Evolutionary conservation across 148 eudicot genomes (phyloP).

Genomic region (Limonium bicolor): DNA sequence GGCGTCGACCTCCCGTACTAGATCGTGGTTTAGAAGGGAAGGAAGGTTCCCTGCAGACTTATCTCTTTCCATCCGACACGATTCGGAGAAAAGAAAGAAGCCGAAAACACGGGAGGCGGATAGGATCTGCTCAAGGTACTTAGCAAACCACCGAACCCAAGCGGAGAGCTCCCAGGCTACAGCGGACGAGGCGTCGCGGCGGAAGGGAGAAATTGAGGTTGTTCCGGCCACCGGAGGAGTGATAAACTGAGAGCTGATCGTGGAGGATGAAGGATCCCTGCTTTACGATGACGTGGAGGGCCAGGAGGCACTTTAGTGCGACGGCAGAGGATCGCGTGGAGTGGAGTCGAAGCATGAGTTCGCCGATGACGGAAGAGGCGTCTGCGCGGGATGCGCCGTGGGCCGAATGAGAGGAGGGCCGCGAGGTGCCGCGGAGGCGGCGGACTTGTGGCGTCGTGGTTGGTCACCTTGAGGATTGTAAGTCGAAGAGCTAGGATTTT

Average conservation of each 20-base stretch:
- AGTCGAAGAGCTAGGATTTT: background rate
- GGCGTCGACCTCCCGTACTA: conserved; percentile 38
- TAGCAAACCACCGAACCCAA: conserved; percentile 70
- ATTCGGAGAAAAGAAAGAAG: conserved; percentile 37
- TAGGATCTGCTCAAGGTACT: conserved; percentile 53
- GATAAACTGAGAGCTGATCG: conserved; percentile 65
- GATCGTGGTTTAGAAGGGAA: conserved; percentile 32
- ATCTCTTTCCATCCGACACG: conserved; percentile 19
- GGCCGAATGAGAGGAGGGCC: conserved; percentile 2
- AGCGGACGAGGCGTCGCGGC: conserved; percentile 42
- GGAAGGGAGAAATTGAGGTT: conserved; percentile 65
- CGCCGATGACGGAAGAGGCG: conserved; percentile 22
- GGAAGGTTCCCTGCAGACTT: conserved; percentile 31
- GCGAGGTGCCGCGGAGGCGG: conserved; percentile 2
- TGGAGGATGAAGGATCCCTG: conserved; percentile 76
- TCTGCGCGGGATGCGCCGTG: background rate
- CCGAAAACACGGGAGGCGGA: conserved; percentile 44
- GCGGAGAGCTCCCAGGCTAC: conserved; percentile 49
- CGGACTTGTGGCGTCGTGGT: background rate
- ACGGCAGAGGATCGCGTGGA: conserved; percentile 41
- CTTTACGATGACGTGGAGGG: conserved; percentile 55
- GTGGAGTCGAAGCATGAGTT: conserved; percentile 57
- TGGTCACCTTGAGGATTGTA: conserved; percentile 3
- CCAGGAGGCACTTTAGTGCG: conserved; percentile 41
- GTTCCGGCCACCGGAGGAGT: conserved; percentile 46